Evolutionary conservation across 345 rosid species (phyloP).

Genomic region (Geranium rotundifolium): DNA sequence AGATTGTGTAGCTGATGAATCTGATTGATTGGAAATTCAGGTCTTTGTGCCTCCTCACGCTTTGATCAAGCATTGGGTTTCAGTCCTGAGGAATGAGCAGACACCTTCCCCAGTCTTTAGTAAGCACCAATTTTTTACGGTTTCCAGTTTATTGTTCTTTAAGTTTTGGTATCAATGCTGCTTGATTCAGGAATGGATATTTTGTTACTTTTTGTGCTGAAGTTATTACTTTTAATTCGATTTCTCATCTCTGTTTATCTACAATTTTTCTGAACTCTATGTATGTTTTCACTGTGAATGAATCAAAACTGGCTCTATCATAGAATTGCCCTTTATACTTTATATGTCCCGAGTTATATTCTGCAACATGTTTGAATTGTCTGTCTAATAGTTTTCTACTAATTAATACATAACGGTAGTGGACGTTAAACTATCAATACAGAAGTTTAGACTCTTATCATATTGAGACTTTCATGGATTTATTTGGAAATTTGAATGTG

Average conservation of each 20-base stretch:
- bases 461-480: neutral
- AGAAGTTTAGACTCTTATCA: too few relatives aligned
- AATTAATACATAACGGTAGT: too few relatives aligned
- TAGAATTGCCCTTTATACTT: neutral
- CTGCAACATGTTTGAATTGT: neutral
- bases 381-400: neutral
- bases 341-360: too few relatives aligned
- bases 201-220: too few relatives aligned
- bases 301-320: neutral
- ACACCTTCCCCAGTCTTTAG: constrained; percentile 79
- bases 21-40: constrained; percentile 18
- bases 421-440: too few relatives aligned
- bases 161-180: too few relatives aligned
- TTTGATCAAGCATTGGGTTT: constrained; percentile 91
- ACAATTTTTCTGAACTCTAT: neutral
- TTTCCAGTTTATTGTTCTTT: too few relatives aligned
- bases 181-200: too few relatives aligned
- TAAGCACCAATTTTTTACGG: constrained; percentile 12
- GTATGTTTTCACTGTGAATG: neutral
- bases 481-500: neutral
- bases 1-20: too few relatives aligned
- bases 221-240: too few relatives aligned
- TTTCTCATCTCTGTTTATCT: too few relatives aligned
- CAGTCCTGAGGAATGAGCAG: constrained; percentile 72
- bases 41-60: constrained; percentile 94